Base-by-base conservation (phyloP, 1,284 basidiomycete species). In the Phellinidium pouzarii region DNA sequence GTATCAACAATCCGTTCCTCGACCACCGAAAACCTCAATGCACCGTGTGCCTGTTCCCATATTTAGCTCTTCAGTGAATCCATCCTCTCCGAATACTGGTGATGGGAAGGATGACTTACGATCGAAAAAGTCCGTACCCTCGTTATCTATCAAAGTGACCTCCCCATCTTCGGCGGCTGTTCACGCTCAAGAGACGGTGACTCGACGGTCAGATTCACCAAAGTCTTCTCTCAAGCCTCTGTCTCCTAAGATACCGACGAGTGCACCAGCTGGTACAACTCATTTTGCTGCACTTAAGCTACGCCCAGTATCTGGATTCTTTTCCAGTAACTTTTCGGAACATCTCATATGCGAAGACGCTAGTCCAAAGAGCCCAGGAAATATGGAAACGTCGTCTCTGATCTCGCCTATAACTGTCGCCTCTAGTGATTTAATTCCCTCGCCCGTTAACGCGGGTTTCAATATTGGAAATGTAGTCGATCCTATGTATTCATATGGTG, bases 221-320 rank as follows among this genome's bases (percentile, higher is more conserved):
- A 53, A 57, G 25, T 41, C 55, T 56, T 61, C 43, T 56, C 31
- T 58, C 61, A 47, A 38, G 58, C 20, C 53, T 49, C 49, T 47
- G 53, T 23, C 59, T 61, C 6, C 60, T 56, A 8, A 55, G 61
- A 36, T 64, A 59, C 41, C 55, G 63, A 37, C 56, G 62, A 86
- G 82, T 60, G 85, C 84, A 17, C 86, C 86, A 4, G 72, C 84
- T 12, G 70, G 75, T 44, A 71, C 79, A 7, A 68, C 75, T 0
- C 77, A 80, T 52, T 90, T 88, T 60, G 74, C 80, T 6, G 68
- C 76, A 3, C 73, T 91, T 37, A 82, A 78, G 61, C 68, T 91
- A 45, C 77, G 89, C 17, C 88, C 88, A 0, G 72, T 91, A 19
- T 91, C 87, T 11, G 80, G 83, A 7, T 72, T 83, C 27, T 90